Evolutionary conservation across 495 filamentous ascomycete genomes (phyloP), one percentile per base, ranked within the genome.

Genomic region (Penicillium cinerascens): DNA sequence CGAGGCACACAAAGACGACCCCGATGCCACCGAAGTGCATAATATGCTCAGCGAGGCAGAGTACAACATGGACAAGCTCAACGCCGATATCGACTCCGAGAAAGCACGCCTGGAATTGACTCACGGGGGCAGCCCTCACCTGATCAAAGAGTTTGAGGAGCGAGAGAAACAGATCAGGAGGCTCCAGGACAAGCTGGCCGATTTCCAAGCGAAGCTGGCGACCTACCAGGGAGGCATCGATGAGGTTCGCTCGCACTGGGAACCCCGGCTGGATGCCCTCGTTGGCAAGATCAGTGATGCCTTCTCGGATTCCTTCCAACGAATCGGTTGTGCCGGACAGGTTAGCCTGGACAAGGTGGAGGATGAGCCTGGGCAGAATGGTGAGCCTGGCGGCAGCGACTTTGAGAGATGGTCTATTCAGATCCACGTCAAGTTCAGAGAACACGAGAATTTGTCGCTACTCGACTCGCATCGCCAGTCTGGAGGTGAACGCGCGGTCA

Each of bases 321-420:
- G 92, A 65, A 97, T 98, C 64, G 89, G 86, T 50, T 97, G 92
- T 64, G 93, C 91, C n/a, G 93, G 93, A 36, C 88, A 96, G 65
- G 93, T 97, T 4, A 78, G 73, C 17, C 73, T 98, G 1, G 71
- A 73, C 62, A 76, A 77, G 45, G 70, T 65, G 23, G 66, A 72
- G 55, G 64, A 63, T 26, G 67, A 69, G 35, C 41, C 63, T 11
- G 70, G 69, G 20, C 62, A 66, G n/a, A 61, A 73, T 47, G 68
- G 68, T 27, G 58, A 68, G 46, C 49, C 60, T 17, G 85, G 88
- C 48, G 87, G 88, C 26, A 89, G 91, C 65, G 77, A 86, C 49
- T 98, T 96, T 65, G 89, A 93, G 21, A 81, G 88, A 51, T 98
- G 93, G 93, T 83, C 88, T 6, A 91, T 97, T 55, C 83, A 95